phyloP scores from a whole-genome alignment of 192 early-diverging fungal genomes.

The Spizellomyces punctatus region DNA sequence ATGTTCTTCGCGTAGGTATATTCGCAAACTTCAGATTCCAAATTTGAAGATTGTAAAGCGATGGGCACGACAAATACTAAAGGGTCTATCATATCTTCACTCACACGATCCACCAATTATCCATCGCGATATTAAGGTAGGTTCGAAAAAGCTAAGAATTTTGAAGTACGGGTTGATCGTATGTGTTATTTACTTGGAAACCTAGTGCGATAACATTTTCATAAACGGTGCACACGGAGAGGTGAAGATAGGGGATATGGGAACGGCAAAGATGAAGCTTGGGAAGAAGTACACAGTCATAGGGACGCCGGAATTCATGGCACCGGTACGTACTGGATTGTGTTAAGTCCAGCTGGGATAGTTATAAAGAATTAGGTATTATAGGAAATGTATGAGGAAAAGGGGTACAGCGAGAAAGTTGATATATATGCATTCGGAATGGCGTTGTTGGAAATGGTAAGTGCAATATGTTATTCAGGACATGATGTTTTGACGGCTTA shows the following conservation, averaged over 20 bases:
- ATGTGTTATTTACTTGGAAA: neutral
- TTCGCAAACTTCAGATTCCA: constrained; percentile 69
- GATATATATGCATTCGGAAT: constrained; percentile 88
- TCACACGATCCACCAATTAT: constrained; percentile 79
- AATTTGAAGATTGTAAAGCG: constrained; percentile 77
- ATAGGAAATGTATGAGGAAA: constrained; percentile 82
- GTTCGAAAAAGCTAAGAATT: neutral
- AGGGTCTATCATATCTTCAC: constrained; percentile 76
- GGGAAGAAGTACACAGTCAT: constrained; percentile 85
- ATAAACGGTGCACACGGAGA: constrained; percentile 84
- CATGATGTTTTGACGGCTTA: neutral
- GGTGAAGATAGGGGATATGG: constrained; percentile 85
- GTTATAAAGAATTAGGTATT: neutral
- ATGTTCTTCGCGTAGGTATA: constrained; percentile 47
- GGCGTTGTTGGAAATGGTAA: constrained; percentile 78
- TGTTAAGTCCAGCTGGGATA: neutral
- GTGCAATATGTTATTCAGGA: neutral
- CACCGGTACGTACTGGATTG: constrained; percentile 46
- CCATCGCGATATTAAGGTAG: constrained; percentile 76
- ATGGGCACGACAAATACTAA: constrained; percentile 80
- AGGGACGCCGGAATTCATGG: constrained; percentile 86
- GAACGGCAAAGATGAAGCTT: constrained; percentile 83
- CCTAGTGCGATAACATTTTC: constrained; percentile 79
- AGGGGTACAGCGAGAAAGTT: constrained; percentile 80
- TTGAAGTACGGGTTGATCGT: neutral